Evolutionary conservation across 257 asterid genomes (phyloP).

Genomic region (Dorcoceras hygrometricum): DNA sequence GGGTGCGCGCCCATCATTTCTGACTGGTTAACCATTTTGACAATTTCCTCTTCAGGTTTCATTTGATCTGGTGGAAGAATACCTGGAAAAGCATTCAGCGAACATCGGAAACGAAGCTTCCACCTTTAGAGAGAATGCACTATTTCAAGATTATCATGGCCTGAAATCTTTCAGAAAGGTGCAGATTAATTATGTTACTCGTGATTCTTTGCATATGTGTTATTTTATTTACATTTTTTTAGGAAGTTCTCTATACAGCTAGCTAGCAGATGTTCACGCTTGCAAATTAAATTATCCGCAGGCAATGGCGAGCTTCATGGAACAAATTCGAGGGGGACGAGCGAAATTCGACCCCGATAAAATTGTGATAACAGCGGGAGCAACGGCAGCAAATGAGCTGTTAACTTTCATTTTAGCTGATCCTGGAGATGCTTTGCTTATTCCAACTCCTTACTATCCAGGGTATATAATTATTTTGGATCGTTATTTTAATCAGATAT

Average conservation of each 20-base stretch:
- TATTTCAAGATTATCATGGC: constrained; percentile 96
- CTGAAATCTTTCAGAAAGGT: constrained; percentile 72
- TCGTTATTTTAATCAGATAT: too few relatives aligned
- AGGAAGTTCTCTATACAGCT: too few relatives aligned
- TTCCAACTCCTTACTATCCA: constrained; percentile 96
- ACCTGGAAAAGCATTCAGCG: constrained; percentile 47
- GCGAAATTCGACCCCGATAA: constrained; percentile 71
- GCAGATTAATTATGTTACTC: too few relatives aligned
- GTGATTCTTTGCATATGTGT: too few relatives aligned
- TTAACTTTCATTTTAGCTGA: constrained; percentile 77
- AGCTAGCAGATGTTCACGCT: neutral
- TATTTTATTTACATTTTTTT: too few relatives aligned
- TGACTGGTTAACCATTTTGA: too few relatives aligned
- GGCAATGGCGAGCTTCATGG: constrained; percentile 97
- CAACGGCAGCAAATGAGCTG: constrained; percentile 88
- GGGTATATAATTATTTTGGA: constrained; percentile 53
- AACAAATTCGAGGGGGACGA: constrained; percentile 72
- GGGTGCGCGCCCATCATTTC: too few relatives aligned
- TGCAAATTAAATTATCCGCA: constrained; percentile 22
- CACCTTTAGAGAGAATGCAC: constrained; percentile 71
- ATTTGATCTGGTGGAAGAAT: constrained; percentile 72
- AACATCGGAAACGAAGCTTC: constrained; percentile 32
- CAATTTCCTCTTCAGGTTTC: constrained; percentile 51
- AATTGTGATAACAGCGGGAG: constrained; percentile 84
- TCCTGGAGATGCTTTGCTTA: constrained; percentile 80